Percentiles rank a stretch among this genome's conserved stretches.
Conservation (phyloP, 106 monocot genomes). For the Dendrobium officinale region DNA sequence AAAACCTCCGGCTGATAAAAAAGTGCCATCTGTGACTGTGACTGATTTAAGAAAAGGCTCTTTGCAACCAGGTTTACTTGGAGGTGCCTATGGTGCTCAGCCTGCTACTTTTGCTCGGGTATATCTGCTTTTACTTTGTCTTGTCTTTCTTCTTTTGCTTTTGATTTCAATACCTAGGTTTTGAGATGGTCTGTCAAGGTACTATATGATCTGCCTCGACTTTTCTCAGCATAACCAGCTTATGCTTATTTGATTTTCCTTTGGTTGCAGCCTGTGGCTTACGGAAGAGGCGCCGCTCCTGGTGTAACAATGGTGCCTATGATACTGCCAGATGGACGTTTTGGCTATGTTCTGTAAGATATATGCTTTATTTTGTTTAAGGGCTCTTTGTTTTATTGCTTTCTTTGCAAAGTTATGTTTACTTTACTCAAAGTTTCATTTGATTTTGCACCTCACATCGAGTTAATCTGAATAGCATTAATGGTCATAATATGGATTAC, state of each 20-base stretch:
- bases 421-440: not conserved
- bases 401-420: not conserved
- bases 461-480: not conserved
- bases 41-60: constrained; percentile 38
- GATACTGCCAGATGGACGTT: constrained; percentile 40
- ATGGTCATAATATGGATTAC: not conserved
- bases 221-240: not conserved
- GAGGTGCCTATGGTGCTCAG: constrained; percentile 41
- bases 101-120: constrained; percentile 51
- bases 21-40: constrained; percentile 23
- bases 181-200: not conserved
- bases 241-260: not conserved
- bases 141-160: not conserved
- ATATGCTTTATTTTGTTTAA: not conserved
- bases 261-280: constrained; percentile 30
- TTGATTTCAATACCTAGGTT: not conserved
- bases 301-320: constrained; percentile 44
- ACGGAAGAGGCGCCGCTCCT: constrained; percentile 21
- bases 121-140: not conserved
- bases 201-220: not conserved
- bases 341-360: constrained; percentile 24
- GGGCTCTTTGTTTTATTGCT: not conserved
- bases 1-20: constrained; percentile 82
- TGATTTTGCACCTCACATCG: not conserved
- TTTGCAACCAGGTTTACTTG: constrained; percentile 47